Percentiles rank a stretch among this genome's conserved stretches.
These are phyloP conservation scores for Carex cristatella DNA, from an alignment of 176 grass and related monocot species.

Conservation along the genomic window DNA sequence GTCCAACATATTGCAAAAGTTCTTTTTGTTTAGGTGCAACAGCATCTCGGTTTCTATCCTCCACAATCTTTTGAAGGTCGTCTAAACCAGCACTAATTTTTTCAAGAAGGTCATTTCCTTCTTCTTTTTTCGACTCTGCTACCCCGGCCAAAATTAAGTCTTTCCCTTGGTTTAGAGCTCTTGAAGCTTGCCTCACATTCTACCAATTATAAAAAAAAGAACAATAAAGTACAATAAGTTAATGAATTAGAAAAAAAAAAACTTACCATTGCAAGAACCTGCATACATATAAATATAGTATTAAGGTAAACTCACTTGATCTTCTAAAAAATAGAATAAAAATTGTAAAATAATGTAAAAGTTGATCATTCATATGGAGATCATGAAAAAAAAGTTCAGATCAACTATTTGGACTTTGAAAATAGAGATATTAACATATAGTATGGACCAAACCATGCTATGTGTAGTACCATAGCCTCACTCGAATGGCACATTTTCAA, in stretches of 20 bases:
- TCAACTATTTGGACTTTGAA: too few species aligned
- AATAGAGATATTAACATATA: too few species aligned
- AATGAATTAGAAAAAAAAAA: constrained; percentile 11
- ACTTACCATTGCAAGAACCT: not conserved
- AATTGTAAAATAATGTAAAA: too few species aligned
- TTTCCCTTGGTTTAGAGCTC: constrained; percentile 62
- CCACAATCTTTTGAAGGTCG: constrained; percentile 71
- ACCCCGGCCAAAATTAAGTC: constrained; percentile 64
- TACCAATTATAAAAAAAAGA: constrained; percentile 24
- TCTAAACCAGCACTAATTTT: constrained; percentile 75
- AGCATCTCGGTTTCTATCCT: constrained; percentile 77
- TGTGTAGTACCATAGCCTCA: too few species aligned
- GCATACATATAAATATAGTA: not conserved
- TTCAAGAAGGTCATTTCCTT: constrained; percentile 67
- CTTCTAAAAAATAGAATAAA: too few species aligned
- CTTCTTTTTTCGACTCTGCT: constrained; percentile 87
- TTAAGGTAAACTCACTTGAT: too few species aligned
- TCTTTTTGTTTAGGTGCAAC: constrained; percentile 95
- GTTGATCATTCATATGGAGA: too few species aligned
- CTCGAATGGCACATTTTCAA: not conserved
- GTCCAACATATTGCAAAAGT: constrained; percentile 95
- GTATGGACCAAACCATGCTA: too few species aligned
- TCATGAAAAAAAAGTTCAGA: too few species aligned
- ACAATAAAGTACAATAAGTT: not conserved
- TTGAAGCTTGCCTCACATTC: constrained; percentile 93